These are phyloP conservation scores for Penicillium polonicum DNA, from an alignment of 2,329 filamentous ascomycete species.

Conservation along the genomic window DNA sequence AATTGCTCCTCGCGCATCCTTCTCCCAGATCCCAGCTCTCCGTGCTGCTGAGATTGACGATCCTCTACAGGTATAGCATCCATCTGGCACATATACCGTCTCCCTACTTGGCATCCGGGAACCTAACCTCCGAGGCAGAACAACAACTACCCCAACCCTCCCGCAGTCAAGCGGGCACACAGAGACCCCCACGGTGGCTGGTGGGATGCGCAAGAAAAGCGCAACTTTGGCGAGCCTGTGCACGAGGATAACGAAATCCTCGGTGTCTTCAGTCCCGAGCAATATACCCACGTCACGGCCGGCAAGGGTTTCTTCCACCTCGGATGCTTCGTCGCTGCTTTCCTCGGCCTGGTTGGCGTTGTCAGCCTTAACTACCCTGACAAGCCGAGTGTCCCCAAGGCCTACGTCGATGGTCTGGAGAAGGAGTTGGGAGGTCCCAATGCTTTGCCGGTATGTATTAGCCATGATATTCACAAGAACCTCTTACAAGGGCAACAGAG, in stretches of 20 bases:
- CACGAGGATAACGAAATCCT: slow-evolving; percentile 96
- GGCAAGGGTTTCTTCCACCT: slow-evolving; percentile 69
- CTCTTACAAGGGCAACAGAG: background rate
- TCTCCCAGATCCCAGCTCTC: slow-evolving; percentile 43
- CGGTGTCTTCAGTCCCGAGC: slow-evolving; percentile 82
- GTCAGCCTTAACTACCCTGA: slow-evolving; percentile 73
- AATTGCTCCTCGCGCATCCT: slow-evolving; percentile 41
- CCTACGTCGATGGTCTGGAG: slow-evolving; percentile 68
- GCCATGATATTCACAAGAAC: background rate
- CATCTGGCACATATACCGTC: background rate
- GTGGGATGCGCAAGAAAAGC: slow-evolving; percentile 97
- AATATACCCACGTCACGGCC: slow-evolving; percentile 80
- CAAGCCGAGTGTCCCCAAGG: slow-evolving; percentile 64
- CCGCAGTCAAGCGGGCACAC: slow-evolving; percentile 77
- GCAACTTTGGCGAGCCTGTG: slow-evolving; percentile 93
- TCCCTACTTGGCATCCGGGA: slow-evolving; percentile 11
- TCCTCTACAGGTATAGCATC: slow-evolving; percentile 43
- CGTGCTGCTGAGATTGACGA: slow-evolving; percentile 43
- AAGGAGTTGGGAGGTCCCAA: slow-evolving; percentile 70
- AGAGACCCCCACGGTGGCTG: slow-evolving; percentile 90
- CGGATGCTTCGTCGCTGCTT: slow-evolving; percentile 62
- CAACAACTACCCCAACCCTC: slow-evolving; percentile 50
- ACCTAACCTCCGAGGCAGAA: slow-evolving; percentile 38
- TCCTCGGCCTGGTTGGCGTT: slow-evolving; percentile 64
- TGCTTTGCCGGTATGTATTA: slow-evolving; percentile 61